These are phyloP conservation scores for Populus tomentosa DNA, from an alignment of 441 rosid genomes.

Conservation along the genomic window DNA sequence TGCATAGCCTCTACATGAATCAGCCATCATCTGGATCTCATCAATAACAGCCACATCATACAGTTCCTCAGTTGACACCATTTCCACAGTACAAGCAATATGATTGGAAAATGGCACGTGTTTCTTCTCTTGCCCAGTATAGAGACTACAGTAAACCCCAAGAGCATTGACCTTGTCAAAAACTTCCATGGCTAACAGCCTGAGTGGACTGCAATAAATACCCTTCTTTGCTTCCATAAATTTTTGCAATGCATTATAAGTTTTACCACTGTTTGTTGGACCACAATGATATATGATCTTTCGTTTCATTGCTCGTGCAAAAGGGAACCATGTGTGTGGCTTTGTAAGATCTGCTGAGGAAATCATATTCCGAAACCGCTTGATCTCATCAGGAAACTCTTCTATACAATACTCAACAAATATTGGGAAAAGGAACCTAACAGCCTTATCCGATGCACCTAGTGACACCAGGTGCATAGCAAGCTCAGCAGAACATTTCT, in stretches of 20 bases:
- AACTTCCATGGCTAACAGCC: slow-evolving; percentile 97
- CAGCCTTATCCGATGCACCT: slow-evolving; percentile 60
- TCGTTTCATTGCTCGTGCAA: slow-evolving; percentile 89
- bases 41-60: slow-evolving; percentile 92
- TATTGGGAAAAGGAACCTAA: slow-evolving; percentile 71
- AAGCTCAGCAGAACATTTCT: slow-evolving; percentile 45
- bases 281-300: slow-evolving; percentile 90
- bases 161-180: slow-evolving; percentile 83
- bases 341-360: slow-evolving; percentile 80
- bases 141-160: slow-evolving; percentile 86
- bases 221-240: slow-evolving; percentile 95
- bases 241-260: slow-evolving; percentile 85
- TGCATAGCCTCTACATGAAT: slow-evolving; percentile 72
- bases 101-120: slow-evolving; percentile 72
- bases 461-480: slow-evolving; percentile 41
- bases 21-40: slow-evolving; percentile 93
- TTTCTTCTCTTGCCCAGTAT: slow-evolving; percentile 88
- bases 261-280: slow-evolving; percentile 94
- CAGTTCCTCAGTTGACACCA: slow-evolving; percentile 70
- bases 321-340: slow-evolving; percentile 92
- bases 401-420: slow-evolving; percentile 45
- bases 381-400: slow-evolving; percentile 64
- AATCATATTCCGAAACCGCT: slow-evolving; percentile 53
- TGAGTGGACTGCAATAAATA: slow-evolving; percentile 86
- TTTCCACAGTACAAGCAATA: slow-evolving; percentile 88